A percentile compares a stretch with the other conserved stretches of the same genome.
Conservation (phyloP, 257 asterid species). For the Nicotiana otophora region DNA sequence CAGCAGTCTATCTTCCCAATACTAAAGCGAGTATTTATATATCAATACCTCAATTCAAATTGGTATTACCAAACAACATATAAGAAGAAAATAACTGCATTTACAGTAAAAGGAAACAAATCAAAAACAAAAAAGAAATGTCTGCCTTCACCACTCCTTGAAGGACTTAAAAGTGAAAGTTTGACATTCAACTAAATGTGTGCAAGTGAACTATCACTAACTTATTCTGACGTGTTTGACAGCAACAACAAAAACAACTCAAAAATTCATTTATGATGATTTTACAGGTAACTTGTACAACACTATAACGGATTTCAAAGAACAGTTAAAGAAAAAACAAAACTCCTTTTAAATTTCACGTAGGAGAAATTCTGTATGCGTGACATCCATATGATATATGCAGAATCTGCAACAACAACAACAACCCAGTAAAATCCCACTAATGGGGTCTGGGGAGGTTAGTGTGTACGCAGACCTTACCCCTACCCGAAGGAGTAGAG, state of each 20-base stretch:
- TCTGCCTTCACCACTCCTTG: not conserved
- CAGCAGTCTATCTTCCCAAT: slow-evolving; percentile 92
- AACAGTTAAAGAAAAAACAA: not conserved
- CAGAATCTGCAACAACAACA: slow-evolving; percentile 6
- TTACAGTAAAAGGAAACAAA: not conserved
- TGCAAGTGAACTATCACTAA: not conserved
- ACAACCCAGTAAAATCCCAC: too few species aligned
- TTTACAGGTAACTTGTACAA: not conserved
- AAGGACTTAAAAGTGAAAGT: not conserved
- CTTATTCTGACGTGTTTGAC: not conserved
- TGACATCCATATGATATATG: not conserved
- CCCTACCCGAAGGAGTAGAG: too few species aligned
- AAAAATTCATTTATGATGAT: not conserved
- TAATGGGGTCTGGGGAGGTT: too few species aligned
- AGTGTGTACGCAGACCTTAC: too few species aligned
- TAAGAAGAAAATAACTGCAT: not conserved
- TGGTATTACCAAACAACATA: not conserved
- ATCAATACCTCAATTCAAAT: slow-evolving; percentile 11
- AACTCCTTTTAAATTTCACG: not conserved
- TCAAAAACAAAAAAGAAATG: not conserved
- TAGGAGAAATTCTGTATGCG: not conserved
- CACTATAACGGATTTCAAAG: not conserved
- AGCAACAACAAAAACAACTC: not conserved
- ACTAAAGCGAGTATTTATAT: slow-evolving; percentile 37
- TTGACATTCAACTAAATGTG: not conserved